Percentiles rank a stretch among this genome's conserved stretches.
These are phyloP conservation scores for Pyrus pyrifolia DNA, from an alignment of 306 rosid genomes.

Conservation along the genomic window DNA sequence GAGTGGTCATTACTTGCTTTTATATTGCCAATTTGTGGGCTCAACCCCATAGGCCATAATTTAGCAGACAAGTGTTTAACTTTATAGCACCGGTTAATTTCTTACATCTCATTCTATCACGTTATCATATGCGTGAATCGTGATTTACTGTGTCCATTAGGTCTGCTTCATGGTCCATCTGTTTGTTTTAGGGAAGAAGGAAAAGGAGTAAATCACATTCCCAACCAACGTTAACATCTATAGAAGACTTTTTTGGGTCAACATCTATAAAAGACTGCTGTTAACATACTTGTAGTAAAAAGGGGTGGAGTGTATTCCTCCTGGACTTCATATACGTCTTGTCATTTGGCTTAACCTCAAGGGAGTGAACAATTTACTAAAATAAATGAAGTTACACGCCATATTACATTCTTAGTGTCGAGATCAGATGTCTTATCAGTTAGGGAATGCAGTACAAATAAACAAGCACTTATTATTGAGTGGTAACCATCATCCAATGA, in stretches of 20 bases:
- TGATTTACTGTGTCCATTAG: not conserved
- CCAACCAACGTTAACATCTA: not conserved
- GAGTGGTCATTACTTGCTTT: not conserved
- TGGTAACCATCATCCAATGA: not conserved
- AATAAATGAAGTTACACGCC: not conserved
- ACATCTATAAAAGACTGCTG: not conserved
- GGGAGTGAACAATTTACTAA: not conserved
- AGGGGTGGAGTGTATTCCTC: not conserved
- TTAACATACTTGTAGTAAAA: not conserved
- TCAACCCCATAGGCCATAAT: not conserved
- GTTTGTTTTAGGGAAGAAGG: not conserved
- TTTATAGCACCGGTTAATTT: not conserved
- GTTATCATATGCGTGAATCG: not conserved
- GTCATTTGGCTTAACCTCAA: not conserved
- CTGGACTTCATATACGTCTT: not conserved
- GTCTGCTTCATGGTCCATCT: not conserved
- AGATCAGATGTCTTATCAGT: not conserved
- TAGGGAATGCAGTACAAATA: not conserved
- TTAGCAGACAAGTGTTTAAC: not conserved
- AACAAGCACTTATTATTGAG: not conserved
- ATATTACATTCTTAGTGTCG: not conserved
- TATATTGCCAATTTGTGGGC: not conserved
- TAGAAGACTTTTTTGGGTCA: not conserved
- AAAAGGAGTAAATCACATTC: not conserved
- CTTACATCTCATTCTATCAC: not conserved